Conservation (phyloP, 768 basidiomycete genomes). For the Naganishia onofrii region DNA sequence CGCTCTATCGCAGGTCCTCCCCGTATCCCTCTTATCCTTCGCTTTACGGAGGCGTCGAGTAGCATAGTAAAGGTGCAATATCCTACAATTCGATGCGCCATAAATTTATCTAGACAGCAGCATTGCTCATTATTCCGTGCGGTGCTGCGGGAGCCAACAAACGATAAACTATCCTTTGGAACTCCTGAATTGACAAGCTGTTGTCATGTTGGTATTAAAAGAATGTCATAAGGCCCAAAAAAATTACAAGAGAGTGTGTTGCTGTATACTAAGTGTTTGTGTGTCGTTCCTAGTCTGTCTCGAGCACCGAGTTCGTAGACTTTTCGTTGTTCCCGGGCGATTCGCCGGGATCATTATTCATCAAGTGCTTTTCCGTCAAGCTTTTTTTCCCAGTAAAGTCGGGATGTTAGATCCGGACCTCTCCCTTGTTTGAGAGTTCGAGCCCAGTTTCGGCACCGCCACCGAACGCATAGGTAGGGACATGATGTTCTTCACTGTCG, state of each 20-base stretch:
- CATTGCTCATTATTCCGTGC: too few species aligned
- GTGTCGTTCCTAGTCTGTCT: neutral
- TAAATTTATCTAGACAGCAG: too few species aligned
- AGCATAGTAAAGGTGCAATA: too few species aligned
- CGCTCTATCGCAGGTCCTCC: too few species aligned
- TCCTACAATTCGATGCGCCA: too few species aligned
- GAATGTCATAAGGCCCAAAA: neutral
- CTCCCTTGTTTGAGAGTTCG: slow-evolving; percentile 1
- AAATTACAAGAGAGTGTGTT: slow-evolving; percentile 1
- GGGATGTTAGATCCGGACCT: neutral
- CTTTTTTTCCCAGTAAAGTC: neutral
- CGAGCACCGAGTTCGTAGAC: neutral
- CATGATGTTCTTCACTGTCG: neutral
- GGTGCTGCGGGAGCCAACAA: too few species aligned
- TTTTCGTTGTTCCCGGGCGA: neutral
- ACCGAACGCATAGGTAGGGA: neutral
- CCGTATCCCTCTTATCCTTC: too few species aligned
- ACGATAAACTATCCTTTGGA: too few species aligned
- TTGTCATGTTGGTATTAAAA: neutral
- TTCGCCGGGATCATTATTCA: slow-evolving; percentile 3
- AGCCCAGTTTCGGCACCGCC: neutral
- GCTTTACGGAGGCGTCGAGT: too few species aligned
- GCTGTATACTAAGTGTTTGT: neutral
- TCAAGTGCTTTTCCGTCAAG: too few species aligned
- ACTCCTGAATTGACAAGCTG: too few species aligned